phyloP scores from a whole-genome alignment of 495 filamentous ascomycete species.

The Endocarpon pusillum region DNA sequence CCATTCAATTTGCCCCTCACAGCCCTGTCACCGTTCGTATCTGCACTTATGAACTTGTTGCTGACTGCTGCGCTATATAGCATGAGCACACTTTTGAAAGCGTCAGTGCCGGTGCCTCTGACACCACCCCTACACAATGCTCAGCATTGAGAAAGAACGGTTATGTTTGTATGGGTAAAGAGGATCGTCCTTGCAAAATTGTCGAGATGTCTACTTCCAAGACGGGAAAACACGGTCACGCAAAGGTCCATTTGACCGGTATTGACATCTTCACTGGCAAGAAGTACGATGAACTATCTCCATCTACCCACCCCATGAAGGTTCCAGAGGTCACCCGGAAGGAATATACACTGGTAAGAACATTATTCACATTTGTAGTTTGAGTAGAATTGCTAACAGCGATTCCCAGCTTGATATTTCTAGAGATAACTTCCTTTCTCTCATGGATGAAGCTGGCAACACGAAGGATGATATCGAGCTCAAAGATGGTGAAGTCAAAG shows the following conservation, averaged over 20 bases:
- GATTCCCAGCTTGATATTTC: constrained; percentile 60
- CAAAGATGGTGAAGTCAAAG: constrained; percentile 74
- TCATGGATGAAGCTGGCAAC: constrained; percentile 65
- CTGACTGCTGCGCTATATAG: constrained; percentile 23
- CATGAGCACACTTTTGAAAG: constrained; percentile 84
- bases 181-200: constrained; percentile 98
- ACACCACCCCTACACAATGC: constrained; percentile 95
- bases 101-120: constrained; percentile 84
- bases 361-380: not conserved
- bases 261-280: constrained; percentile 98
- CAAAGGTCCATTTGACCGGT: constrained; percentile 95
- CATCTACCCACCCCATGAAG: constrained; percentile 99
- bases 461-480: constrained; percentile 91
- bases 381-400: constrained; percentile 4
- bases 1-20: constrained; percentile 8
- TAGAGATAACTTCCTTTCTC: constrained; percentile 80
- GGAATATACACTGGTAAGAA: constrained; percentile 85
- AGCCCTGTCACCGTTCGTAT: constrained; percentile 3
- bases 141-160: constrained; percentile 99
- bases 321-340: constrained; percentile 79
- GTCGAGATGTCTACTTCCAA: constrained; percentile 99
- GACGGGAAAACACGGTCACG: constrained; percentile 99
- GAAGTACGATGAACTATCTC: constrained; percentile 98
- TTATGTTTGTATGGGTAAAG: constrained; percentile 93
- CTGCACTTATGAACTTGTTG: constrained; percentile 1